Evolutionary conservation across 108 stramenopile species (phyloP), one percentile per base, ranked within the genome.

Genomic region (Hondaea fermentalgiana): DNA sequence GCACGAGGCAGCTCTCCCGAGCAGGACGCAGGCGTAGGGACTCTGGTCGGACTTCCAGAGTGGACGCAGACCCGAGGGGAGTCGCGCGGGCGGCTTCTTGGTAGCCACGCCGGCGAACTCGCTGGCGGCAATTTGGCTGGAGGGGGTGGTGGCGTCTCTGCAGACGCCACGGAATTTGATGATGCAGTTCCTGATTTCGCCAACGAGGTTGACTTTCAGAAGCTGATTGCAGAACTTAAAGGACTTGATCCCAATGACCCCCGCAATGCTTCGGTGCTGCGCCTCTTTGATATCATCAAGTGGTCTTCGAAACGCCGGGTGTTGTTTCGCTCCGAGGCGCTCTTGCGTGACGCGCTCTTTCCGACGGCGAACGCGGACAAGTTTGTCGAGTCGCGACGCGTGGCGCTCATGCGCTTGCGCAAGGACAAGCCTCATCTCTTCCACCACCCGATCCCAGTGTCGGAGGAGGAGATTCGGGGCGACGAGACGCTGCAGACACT

Each of bases 341-440:
- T 83, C 6, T 23, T 83, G 25, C 45, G 51, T 12, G 76, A 83
- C 25, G 76, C 76, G 45, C 76, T 83, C 12, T 83, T 83, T 3
- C 51, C 76, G 45, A 83, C 76, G 8, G 76, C 76, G 12, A 83
- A 83, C 23, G 76, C 76, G n/a, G 5, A 83, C 51, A 83, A 83
- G 51, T 83, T 83, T 83, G 51, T 53, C 17, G 76, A 83, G 76
- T 53, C 76, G 45, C 45, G 76, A 23, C 76, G 76, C 25, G 23
- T 83, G 10, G 51, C 76, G 45, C 51, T 90, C 23, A 8, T 90
- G 16, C 23, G 35, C 58, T 6, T 90, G 21, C 87, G 87, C 28
- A 45, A n/a, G 60, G 76, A 88, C 17, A 88, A 88, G 47, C 87
- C 89, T 0, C 76, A 90, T 35, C 87, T 87, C 8, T 88, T 90